Evolutionary conservation across 192 early-diverging fungal species (phyloP), one percentile per base, ranked within the genome.

Genomic region (Thamnidium elegans): DNA sequence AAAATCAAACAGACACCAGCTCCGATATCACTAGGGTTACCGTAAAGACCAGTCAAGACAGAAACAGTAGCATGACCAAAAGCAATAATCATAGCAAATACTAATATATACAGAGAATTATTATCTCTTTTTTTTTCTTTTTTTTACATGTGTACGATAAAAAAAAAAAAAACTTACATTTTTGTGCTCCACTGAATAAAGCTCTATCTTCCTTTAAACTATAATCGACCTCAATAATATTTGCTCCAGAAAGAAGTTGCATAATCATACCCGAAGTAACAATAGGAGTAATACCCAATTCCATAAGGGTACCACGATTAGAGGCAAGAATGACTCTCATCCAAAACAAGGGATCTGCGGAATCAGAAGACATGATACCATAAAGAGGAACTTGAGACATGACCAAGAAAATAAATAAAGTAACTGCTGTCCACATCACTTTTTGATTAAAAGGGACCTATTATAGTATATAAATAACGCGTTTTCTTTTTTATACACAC

Each of bases 251-350:
- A 58, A 99, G 81, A 62, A 99, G 78, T 83, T 99, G 98, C 98
- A 99, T 99, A 67, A 99, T 99, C 98, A 99, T 99, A 43, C 98
- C 96, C 7, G 96, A 98, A 13, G 98, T 98, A 53, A 99, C 91
- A 72, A 99, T 94, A 30, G 98, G 98, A 21, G 96, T 98, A 68
- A 99, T 99, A 80, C 98, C 98, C 78, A 98, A 86, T 81, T 99
- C 98, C 98, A 99, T 99, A 42, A 99, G 80, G 36, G 98, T 99
- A 74, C 98, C 98, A 79, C 98, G 90, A 87, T 99, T 99, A 39
- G 94, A 97, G 50, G 98, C 98, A 63, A 99, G 86, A 71, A 99
- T 99, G 36, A 96, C 94, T 87, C 98, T 93, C 88, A 99, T 90
- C 98, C 98, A 99, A 84, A 97, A 99, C 66, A 99, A 84, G 21